A percentile compares a stretch with the other conserved stretches of the same genome.
Conservation (phyloP, 192 early-diverging fungal genomes). For the Phycomyces blakesleeanus region DNA sequence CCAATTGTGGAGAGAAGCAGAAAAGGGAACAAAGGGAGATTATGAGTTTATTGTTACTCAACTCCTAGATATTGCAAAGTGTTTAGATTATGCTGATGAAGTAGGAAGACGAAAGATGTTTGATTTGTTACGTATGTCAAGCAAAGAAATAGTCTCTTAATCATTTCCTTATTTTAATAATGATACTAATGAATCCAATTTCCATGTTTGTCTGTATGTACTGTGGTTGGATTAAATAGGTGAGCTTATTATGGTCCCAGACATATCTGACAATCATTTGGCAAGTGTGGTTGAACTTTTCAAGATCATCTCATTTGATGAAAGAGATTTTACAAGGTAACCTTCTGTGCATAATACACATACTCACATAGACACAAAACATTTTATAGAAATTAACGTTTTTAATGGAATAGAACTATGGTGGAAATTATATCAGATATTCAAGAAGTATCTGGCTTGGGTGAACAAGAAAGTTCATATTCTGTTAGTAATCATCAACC, state of each 20-base stretch:
- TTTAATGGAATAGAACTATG: slow-evolving; percentile 43
- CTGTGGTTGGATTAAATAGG: slow-evolving; percentile 32
- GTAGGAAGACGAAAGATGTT: slow-evolving; percentile 80
- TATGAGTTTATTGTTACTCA: slow-evolving; percentile 68
- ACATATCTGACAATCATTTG: slow-evolving; percentile 75
- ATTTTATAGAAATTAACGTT: not conserved
- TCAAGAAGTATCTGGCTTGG: slow-evolving; percentile 46
- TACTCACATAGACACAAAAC: no score
- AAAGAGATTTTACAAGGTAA: slow-evolving; percentile 80
- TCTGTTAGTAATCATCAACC: not conserved
- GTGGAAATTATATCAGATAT: slow-evolving; percentile 82
- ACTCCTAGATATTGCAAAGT: slow-evolving; percentile 71
- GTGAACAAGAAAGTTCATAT: slow-evolving; percentile 23
- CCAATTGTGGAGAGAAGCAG: slow-evolving; percentile 44
- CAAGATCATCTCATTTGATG: slow-evolving; percentile 69
- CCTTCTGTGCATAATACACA: not conserved
- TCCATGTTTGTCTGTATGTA: not conserved
- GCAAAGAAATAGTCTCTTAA: not conserved
- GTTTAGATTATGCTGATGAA: slow-evolving; percentile 87
- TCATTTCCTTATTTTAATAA: not conserved
- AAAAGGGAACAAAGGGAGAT: slow-evolving; percentile 42
- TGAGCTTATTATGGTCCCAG: slow-evolving; percentile 71
- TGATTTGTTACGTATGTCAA: slow-evolving; percentile 61
- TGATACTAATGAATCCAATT: slow-evolving; percentile 5
- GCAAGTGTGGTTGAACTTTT: slow-evolving; percentile 74